These are phyloP conservation scores for Pleomassaria siparia DNA, from an alignment of 2,329 filamentous ascomycete species.

Conservation along the genomic window DNA sequence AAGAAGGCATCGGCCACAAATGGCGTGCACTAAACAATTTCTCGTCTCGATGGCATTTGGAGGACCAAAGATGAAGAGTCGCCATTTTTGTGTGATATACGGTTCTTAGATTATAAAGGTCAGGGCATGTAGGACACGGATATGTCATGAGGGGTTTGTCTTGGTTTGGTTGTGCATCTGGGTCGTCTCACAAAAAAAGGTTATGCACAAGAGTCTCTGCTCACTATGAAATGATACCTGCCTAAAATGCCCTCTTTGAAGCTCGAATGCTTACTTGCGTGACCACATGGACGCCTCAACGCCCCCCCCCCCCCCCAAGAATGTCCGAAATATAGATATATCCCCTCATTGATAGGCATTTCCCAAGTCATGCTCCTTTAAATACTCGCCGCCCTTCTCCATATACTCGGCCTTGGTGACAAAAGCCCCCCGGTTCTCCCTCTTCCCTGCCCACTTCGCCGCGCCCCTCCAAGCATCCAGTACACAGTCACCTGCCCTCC, in stretches of 20 bases:
- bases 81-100: background rate
- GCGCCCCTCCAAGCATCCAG: conserved; percentile 94
- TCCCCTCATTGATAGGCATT: conserved; percentile 34
- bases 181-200: background rate
- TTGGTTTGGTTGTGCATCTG: background rate
- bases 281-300: background rate
- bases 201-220: background rate
- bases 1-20: conserved; percentile 28
- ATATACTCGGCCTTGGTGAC: conserved; percentile 80
- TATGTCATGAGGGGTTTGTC: background rate
- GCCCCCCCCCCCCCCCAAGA: background rate
- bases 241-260: background rate
- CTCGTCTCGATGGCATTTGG: background rate
- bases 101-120: background rate
- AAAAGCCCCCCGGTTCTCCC: conserved; percentile 63
- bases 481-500: conserved; percentile 73
- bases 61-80: background rate
- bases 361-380: conserved; percentile 66
- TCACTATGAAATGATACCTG: background rate
- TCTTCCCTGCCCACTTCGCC: conserved; percentile 73
- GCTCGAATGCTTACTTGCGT: background rate
- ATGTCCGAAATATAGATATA: background rate
- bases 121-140: background rate
- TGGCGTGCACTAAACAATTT: conserved; percentile 22
- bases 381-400: conserved; percentile 91